Conservation (phyloP, 495 filamentous ascomycete species). For the Daldinia decipiens region DNA sequence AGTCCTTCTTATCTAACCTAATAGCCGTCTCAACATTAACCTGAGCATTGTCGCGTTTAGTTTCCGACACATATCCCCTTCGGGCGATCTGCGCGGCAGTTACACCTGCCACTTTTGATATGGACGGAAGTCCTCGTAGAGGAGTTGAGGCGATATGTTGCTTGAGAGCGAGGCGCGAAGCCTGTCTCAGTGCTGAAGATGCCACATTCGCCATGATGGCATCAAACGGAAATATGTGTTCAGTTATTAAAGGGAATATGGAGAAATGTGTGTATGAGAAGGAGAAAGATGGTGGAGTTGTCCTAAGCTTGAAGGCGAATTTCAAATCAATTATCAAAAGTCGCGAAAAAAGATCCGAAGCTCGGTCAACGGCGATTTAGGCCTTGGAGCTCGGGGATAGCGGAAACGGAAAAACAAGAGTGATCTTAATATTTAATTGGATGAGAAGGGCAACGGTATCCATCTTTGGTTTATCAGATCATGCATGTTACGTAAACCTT, state of each 20-base stretch:
- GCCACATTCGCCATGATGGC: conserved; percentile 75
- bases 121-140: conserved; percentile 56
- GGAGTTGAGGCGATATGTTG: conserved; percentile 58
- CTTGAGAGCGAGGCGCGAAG: conserved; percentile 73
- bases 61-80: conserved; percentile 85
- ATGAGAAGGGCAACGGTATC: neutral
- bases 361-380: conserved; percentile 33
- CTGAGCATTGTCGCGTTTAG: conserved; percentile 80
- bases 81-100: conserved; percentile 41
- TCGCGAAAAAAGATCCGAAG: conserved; percentile 40
- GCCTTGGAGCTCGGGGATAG: conserved; percentile 37
- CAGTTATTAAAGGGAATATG: conserved; percentile 28
- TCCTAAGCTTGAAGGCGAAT: conserved; percentile 32
- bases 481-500: conserved; percentile 14
- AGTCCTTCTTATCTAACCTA: conserved; percentile 82
- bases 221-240: conserved; percentile 29
- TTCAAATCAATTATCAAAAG: conserved; percentile 20
- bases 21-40: conserved; percentile 85
- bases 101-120: conserved; percentile 57
- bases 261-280: conserved; percentile 29
- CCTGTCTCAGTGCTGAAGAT: conserved; percentile 79
- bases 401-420: conserved; percentile 32
- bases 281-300: conserved; percentile 16
- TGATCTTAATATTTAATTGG: neutral
- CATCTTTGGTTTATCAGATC: conserved; percentile 8